phyloP scores from a whole-genome alignment of 345 rosid genomes.

The Murraya paniculata region DNA sequence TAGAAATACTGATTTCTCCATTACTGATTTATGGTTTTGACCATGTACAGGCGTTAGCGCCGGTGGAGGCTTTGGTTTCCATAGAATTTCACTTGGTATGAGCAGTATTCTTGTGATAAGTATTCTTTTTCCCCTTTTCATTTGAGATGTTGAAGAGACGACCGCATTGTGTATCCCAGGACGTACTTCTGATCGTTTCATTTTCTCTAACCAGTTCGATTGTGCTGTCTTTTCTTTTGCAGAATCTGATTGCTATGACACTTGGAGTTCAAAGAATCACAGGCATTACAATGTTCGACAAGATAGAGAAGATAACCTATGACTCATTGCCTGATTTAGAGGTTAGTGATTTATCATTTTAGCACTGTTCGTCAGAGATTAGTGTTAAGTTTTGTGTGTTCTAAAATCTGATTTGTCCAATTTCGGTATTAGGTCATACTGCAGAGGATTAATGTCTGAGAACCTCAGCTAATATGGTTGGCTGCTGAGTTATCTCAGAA shows the following conservation, averaged over 20 bases:
- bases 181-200: neutral
- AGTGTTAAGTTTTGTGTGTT: neutral
- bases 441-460: neutral
- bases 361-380: neutral
- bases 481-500: neutral
- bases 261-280: constrained; percentile 83
- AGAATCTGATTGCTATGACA: constrained; percentile 79
- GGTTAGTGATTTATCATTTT: constrained; percentile 41
- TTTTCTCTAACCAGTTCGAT: constrained; percentile 5
- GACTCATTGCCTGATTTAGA: constrained; percentile 79
- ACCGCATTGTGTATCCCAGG: neutral
- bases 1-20: constrained; percentile 1
- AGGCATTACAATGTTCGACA: constrained; percentile 73
- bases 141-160: neutral
- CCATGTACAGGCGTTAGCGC: constrained; percentile 57
- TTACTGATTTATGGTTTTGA: constrained; percentile 11
- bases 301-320: constrained; percentile 55
- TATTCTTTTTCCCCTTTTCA: neutral
- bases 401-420: neutral
- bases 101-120: neutral
- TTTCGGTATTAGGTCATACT: neutral
- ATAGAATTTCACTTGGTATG: constrained; percentile 69
- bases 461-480: neutral
- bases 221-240: constrained; percentile 26
- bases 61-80: constrained; percentile 67